Conservation (phyloP, 805 yeast genomes). For the Ogataea trehaloabstinens region DNA sequence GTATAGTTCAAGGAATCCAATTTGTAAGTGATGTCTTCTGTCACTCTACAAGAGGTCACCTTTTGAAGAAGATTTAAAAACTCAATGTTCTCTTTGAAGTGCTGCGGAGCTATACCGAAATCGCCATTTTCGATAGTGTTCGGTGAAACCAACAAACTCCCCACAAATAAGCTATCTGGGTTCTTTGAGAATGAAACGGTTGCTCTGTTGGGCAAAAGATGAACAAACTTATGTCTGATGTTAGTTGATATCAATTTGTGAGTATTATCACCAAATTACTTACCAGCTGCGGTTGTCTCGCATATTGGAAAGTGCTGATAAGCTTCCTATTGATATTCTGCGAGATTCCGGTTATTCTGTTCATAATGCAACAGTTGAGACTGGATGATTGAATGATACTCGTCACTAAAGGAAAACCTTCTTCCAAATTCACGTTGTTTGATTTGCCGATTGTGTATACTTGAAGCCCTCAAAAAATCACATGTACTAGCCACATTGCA, state of each 20-base stretch:
- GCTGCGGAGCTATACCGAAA: slow-evolving; percentile 15
- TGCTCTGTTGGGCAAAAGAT: slow-evolving; percentile 11
- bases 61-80: slow-evolving; percentile 25
- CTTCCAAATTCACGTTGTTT: too few species aligned
- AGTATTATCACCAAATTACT: slow-evolving; percentile 4
- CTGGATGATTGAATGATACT: too few species aligned
- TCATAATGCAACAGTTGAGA: too few species aligned
- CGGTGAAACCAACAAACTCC: slow-evolving; percentile 12
- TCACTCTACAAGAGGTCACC: slow-evolving; percentile 23
- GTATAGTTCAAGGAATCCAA: slow-evolving; percentile 56
- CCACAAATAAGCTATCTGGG: slow-evolving; percentile 25
- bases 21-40: slow-evolving; percentile 50
- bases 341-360: too few species aligned
- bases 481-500: too few species aligned
- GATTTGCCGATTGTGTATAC: too few species aligned
- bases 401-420: too few species aligned
- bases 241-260: too few species aligned
- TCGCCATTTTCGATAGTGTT: slow-evolving; percentile 1
- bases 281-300: slow-evolving; percentile 27
- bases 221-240: too few species aligned
- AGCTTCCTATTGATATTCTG: too few species aligned
- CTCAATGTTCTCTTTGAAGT: slow-evolving; percentile 27
- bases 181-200: slow-evolving; percentile 30
- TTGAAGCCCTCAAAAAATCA: too few species aligned
- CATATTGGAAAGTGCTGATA: slow-evolving; percentile 21